A percentile compares a stretch with the other conserved stretches of the same genome.
These are phyloP conservation scores for Xylaria sp. DNA, from an alignment of 2,329 filamentous ascomycete species.

Conservation along the genomic window DNA sequence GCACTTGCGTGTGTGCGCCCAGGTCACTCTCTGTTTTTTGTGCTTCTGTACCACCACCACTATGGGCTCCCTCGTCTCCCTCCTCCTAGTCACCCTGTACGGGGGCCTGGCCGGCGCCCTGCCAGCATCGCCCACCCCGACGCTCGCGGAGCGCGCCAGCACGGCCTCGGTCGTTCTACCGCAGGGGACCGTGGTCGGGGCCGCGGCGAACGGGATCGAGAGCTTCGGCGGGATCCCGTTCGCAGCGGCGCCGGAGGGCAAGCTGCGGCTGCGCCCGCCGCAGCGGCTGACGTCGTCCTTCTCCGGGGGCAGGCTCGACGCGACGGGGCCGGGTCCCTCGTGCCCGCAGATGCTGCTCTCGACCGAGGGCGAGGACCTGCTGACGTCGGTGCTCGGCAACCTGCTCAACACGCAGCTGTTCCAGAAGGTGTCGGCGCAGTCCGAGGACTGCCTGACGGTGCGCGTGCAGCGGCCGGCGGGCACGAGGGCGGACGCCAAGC, in stretches of 20 bases:
- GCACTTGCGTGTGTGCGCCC: not conserved
- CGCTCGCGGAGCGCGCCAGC: slow-evolving; percentile 25
- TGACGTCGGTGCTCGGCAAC: slow-evolving; percentile 48
- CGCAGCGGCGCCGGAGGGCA: slow-evolving; percentile 68
- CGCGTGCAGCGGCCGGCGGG: slow-evolving; percentile 62
- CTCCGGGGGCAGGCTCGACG: slow-evolving; percentile 65
- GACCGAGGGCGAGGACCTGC: slow-evolving; percentile 39
- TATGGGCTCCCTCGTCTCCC: slow-evolving; percentile 12
- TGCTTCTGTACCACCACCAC: slow-evolving; percentile 10
- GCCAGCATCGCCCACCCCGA: slow-evolving; percentile 22
- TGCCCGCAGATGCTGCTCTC: slow-evolving; percentile 75
- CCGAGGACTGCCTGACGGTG: slow-evolving; percentile 67
- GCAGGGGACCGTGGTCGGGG: slow-evolving; percentile 36
- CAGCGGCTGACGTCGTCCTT: slow-evolving; percentile 57
- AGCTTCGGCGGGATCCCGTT: slow-evolving; percentile 77
- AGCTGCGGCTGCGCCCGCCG: slow-evolving; percentile 70
- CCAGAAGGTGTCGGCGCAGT: slow-evolving; percentile 54
- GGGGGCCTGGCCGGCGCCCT: slow-evolving; percentile 26
- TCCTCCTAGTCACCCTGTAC: slow-evolving; percentile 18
- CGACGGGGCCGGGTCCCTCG: slow-evolving; percentile 58
- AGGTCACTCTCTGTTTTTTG: not conserved
- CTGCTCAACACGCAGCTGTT: slow-evolving; percentile 61
- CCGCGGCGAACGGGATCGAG: slow-evolving; percentile 52
- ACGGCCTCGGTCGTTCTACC: slow-evolving; percentile 32
- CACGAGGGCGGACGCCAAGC: slow-evolving; percentile 54